Conservation (phyloP, 495 filamentous ascomycete species). For the Daldinia caldariorum region DNA sequence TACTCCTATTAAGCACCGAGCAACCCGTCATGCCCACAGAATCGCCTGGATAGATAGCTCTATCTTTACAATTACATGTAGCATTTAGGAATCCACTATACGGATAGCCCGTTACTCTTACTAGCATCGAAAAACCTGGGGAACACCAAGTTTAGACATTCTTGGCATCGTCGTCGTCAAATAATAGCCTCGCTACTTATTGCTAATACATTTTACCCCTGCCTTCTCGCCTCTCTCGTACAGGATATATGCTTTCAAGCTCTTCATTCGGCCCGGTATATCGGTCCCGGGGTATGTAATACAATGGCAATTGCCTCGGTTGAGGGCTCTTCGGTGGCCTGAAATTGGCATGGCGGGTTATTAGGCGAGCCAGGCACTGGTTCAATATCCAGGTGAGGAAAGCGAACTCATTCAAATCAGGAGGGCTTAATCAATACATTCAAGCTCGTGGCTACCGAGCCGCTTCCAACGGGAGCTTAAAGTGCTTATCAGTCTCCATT, state of each 20-base stretch:
- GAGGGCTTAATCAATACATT: conserved; percentile 25
- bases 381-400: conserved; percentile 15
- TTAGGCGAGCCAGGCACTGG: conserved; percentile 12
- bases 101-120: conserved; percentile 22
- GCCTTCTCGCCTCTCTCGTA: conserved; percentile 19
- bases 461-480: conserved; percentile 6
- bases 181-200: conserved; percentile 7
- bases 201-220: conserved; percentile 13
- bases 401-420: conserved; percentile 15
- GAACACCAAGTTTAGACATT: conserved; percentile 10
- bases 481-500: conserved; percentile 10
- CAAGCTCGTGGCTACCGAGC: conserved; percentile 20
- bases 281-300: conserved; percentile 34
- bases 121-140: conserved; percentile 10
- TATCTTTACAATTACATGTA: conserved; percentile 26
- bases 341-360: conserved; percentile 12
- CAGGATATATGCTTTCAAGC: conserved; percentile 16
- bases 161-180: conserved; percentile 15
- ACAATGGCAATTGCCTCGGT: conserved; percentile 37
- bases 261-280: conserved; percentile 45
- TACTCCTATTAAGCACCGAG: conserved; percentile 43
- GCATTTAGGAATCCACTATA: conserved; percentile 23
- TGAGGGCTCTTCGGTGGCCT: conserved; percentile 23
- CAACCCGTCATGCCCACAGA: conserved; percentile 26
- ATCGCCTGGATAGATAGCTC: conserved; percentile 28